Percentiles rank a stretch among this genome's conserved stretches.
Conservation (phyloP, 768 basidiomycete species). For the Phaffia australis region DNA sequence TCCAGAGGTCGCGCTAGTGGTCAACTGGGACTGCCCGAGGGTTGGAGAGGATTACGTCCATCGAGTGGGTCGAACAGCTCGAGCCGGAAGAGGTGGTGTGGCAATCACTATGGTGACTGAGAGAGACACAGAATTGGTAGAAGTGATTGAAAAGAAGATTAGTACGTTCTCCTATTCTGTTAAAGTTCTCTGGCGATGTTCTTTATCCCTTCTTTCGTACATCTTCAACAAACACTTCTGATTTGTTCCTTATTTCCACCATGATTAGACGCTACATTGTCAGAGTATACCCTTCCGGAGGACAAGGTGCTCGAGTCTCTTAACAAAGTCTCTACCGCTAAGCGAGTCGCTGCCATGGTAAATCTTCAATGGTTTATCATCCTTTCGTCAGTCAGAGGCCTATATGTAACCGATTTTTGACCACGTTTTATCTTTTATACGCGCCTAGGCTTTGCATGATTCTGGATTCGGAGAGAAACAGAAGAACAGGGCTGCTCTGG, state of each 20-base stretch:
- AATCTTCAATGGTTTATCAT: constrained; percentile 29
- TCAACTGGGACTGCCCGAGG: constrained; percentile 92
- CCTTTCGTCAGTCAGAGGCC: background rate
- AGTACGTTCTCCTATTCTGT: constrained; percentile 45
- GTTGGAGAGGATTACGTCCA: constrained; percentile 85
- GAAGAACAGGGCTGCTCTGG: constrained; percentile 44
- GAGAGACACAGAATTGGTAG: constrained; percentile 70
- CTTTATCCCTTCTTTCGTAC: background rate
- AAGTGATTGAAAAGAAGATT: constrained; percentile 74
- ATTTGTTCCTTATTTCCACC: background rate
- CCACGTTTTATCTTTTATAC: background rate
- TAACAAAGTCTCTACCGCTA: constrained; percentile 82
- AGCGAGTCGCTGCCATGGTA: constrained; percentile 88
- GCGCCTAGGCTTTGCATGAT: constrained; percentile 51
- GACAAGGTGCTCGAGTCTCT: constrained; percentile 68
- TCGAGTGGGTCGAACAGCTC: constrained; percentile 84
- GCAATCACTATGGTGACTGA: constrained; percentile 94
- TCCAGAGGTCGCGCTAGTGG: constrained; percentile 85
- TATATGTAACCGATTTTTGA: constrained; percentile 41
- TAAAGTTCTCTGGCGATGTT: background rate
- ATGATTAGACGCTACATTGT: constrained; percentile 56
- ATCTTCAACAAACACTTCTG: background rate
- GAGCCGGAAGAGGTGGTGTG: constrained; percentile 76
- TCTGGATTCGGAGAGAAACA: constrained; percentile 82
- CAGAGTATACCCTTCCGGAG: constrained; percentile 67